A percentile compares a stretch with the other conserved stretches of the same genome.
Conservation (phyloP, 148 eudicot genomes). For the Cornus florida region DNA sequence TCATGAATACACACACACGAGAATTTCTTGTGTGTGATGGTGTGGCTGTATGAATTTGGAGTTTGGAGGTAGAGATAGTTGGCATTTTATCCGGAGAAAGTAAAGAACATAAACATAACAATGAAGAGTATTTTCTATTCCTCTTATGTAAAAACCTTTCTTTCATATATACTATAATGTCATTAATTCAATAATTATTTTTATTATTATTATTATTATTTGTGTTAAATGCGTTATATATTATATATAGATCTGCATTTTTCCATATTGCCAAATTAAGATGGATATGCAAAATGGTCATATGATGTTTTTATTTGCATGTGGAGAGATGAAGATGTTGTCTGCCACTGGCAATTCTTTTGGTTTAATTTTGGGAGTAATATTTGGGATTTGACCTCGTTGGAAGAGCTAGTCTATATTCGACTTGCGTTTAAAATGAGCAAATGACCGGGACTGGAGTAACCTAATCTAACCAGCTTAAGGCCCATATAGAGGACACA, state of each 20-base stretch:
- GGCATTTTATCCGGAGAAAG: conserved; percentile 63
- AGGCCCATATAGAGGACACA: no score
- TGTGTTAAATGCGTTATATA: neutral
- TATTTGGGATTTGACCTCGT: conserved; percentile 28
- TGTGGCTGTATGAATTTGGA: neutral
- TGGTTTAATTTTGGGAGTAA: conserved; percentile 6
- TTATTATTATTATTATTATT: no score
- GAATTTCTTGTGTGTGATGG: neutral
- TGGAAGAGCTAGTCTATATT: conserved; percentile 17
- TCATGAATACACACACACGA: neutral
- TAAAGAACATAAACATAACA: conserved; percentile 23
- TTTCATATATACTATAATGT: neutral
- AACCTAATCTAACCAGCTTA: neutral
- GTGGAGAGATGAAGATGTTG: conserved; percentile 24
- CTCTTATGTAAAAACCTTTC: neutral
- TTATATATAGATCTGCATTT: neutral
- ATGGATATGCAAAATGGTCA: neutral
- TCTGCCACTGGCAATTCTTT: conserved; percentile 31
- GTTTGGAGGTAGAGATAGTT: conserved; percentile 50
- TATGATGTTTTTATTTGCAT: conserved; percentile 29
- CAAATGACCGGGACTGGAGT: neutral
- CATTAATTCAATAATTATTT: neutral
- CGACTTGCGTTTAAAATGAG: conserved; percentile 9
- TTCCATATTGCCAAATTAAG: neutral
- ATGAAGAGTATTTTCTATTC: conserved; percentile 17